Conservation (phyloP, 441 rosid species). For the Populus hybrid region DNA sequence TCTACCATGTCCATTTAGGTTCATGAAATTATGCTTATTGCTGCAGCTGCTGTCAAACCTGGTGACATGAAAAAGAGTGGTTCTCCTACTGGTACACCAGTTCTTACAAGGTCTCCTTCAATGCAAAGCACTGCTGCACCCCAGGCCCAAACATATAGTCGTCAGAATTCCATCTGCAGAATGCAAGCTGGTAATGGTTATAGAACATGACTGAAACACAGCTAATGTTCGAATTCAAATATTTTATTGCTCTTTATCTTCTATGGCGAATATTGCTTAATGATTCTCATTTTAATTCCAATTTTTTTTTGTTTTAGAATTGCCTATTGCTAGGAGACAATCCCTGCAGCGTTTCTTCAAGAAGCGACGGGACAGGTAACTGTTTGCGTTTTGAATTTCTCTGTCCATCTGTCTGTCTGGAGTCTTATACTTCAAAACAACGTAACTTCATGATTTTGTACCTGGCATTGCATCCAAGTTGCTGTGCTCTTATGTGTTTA, state of each 20-base stretch:
- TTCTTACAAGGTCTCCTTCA: slow-evolving; percentile 76
- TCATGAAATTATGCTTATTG: slow-evolving; percentile 64
- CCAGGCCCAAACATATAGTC: slow-evolving; percentile 38
- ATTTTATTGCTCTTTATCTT: not conserved
- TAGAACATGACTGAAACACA: not conserved
- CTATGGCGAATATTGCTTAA: not conserved
- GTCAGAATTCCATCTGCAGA: slow-evolving; percentile 53
- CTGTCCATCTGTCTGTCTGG: no score
- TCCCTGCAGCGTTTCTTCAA: slow-evolving; percentile 89
- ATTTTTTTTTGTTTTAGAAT: slow-evolving; percentile 35
- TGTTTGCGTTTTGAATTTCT: not conserved
- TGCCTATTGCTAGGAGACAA: slow-evolving; percentile 84
- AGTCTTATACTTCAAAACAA: no score
- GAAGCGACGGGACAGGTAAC: slow-evolving; percentile 88
- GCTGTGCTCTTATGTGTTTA: not conserved
- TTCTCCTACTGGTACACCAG: slow-evolving; percentile 47
- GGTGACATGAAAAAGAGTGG: slow-evolving; percentile 45
- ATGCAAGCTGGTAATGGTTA: slow-evolving; percentile 63
- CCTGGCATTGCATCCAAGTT: not conserved
- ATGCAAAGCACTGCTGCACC: slow-evolving; percentile 78
- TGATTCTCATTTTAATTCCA: not conserved
- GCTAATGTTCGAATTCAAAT: slow-evolving; percentile 7
- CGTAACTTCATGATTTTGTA: not conserved
- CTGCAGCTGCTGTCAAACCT: slow-evolving; percentile 47
- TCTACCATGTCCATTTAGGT: slow-evolving; percentile 33